Percentiles rank a stretch among this genome's conserved stretches.
Conservation (phyloP, 2,329 filamentous ascomycete species). For the Colletotrichum chlorophyti region DNA sequence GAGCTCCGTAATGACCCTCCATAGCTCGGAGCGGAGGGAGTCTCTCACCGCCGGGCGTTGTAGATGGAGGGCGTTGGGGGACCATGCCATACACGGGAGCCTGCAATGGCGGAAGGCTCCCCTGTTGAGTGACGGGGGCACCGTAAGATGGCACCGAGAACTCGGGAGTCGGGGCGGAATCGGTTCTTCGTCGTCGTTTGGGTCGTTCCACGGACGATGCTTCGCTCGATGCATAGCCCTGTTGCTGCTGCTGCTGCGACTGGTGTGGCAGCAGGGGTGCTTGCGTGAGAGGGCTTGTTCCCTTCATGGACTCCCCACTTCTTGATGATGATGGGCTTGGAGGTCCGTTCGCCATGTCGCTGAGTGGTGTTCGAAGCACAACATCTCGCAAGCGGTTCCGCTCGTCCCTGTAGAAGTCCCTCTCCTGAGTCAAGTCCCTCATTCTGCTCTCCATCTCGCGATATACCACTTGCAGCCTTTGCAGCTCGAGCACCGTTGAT, state of each 20-base stretch:
- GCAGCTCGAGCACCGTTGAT: slow-evolving; percentile 72
- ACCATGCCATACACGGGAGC: slow-evolving; percentile 44
- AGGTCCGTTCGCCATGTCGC: slow-evolving; percentile 58
- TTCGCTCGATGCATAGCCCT: slow-evolving; percentile 48
- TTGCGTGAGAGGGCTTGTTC: slow-evolving; percentile 44
- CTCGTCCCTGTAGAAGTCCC: slow-evolving; percentile 77
- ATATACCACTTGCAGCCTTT: slow-evolving; percentile 72
- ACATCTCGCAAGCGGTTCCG: slow-evolving; percentile 75
- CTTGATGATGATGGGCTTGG: slow-evolving; percentile 54
- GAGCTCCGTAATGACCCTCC: slow-evolving; percentile 40
- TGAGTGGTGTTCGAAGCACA: slow-evolving; percentile 64
- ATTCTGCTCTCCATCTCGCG: slow-evolving; percentile 66
- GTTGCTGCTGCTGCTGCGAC: slow-evolving; percentile 32
- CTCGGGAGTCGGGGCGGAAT: slow-evolving; percentile 49
- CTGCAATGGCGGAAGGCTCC: slow-evolving; percentile 49
- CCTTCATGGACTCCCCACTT: slow-evolving; percentile 42
- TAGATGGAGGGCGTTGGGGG: slow-evolving; percentile 44
- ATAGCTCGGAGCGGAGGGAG: slow-evolving; percentile 56
- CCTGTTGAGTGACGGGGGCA: slow-evolving; percentile 40
- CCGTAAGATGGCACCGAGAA: slow-evolving; percentile 48
- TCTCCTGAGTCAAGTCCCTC: slow-evolving; percentile 64
- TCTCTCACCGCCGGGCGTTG: slow-evolving; percentile 47
- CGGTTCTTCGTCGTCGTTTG: slow-evolving; percentile 53
- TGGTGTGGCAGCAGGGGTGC: slow-evolving; percentile 36
- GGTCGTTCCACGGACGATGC: slow-evolving; percentile 52